Evolutionary conservation across 2,329 filamentous ascomycete species (phyloP), one percentile per base, ranked within the genome.

Genomic region (Venturia oleaginea): DNA sequence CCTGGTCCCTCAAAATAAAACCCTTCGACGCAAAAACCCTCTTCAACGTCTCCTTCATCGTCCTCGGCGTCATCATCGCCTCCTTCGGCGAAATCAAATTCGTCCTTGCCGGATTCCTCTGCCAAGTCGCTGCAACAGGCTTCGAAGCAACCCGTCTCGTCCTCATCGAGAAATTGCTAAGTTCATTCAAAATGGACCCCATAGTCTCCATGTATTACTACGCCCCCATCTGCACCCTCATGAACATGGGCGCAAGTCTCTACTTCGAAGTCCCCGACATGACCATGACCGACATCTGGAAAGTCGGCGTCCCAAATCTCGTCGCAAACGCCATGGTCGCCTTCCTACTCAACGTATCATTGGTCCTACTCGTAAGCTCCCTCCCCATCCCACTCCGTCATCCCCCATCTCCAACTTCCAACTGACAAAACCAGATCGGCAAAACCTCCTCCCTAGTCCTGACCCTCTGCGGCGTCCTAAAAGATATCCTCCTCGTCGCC

Each of bases 121-220:
- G 65, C 64, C 68, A 69, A 63, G 63, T 67, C 19, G 37, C 30
- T 1, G 68, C 64, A 19, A 68, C 68, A 34, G 59, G 64, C 19
- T 68, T 68, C 60, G 68, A 69, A 62, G 67, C 68, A 40, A 68
- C 64, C 4, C 64, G 68, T 27, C 62, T 69, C 22, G 67, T 67
- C 61, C 65, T 69, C 62, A 67, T 69, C 22, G 66, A 68, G 51
- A 61, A 67, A 17, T 63, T 69, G 2, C 62, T 69, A 11, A 64
- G 61, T 38, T 65, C 67, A 1, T 69, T 67, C 65, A 69, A 69
- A 64, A 69, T 69, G 68, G 68, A 69, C 37, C 66, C 68, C 8
- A 61, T 69, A n/a, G 68, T 69, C 8, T 67, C 66, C n/a, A 64
- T 69, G 3, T 69, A 69, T 59, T 69, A 69, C 59, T 69, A 68